A percentile compares a stretch with the other conserved stretches of the same genome.
phyloP scores from a whole-genome alignment of 2,329 filamentous ascomycete genomes.

The Colletotrichum truncatum region DNA sequence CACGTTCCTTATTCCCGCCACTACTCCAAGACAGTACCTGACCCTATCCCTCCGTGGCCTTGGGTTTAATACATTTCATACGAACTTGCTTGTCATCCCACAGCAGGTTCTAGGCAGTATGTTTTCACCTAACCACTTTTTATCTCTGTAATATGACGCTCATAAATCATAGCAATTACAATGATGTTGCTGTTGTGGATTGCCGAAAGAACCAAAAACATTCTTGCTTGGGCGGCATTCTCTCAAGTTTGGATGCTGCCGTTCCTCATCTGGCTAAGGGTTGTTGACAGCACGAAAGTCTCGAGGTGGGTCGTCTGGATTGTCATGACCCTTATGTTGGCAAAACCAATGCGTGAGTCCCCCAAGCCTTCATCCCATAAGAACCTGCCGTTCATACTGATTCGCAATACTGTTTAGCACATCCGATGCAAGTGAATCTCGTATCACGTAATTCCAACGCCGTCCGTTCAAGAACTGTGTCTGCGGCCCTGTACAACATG shows the following conservation, averaged over 20 bases:
- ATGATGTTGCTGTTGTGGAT: too few species aligned
- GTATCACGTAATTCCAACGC: constrained; percentile 70
- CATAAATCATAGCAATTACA: too few species aligned
- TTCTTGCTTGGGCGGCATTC: too few species aligned
- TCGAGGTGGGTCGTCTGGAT: constrained; percentile 45
- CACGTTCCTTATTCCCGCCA: constrained; percentile 37
- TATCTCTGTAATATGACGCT: too few species aligned
- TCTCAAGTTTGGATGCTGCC: constrained; percentile 63
- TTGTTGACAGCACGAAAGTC: constrained; percentile 36
- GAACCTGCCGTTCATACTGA: too few species aligned
- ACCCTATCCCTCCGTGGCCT: constrained; percentile 59
- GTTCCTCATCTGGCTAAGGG: constrained; percentile 56
- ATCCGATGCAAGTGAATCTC: constrained; percentile 57
- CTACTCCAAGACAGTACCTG: constrained; percentile 48
- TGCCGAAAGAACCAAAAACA: too few species aligned
- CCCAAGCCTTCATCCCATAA: too few species aligned
- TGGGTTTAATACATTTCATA: constrained; percentile 60
- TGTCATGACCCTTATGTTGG: constrained; percentile 44
- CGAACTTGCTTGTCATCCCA: constrained; percentile 62
- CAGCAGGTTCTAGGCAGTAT: constrained; percentile 19
- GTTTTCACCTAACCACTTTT: too few species aligned
- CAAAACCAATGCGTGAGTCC: constrained; percentile 40
- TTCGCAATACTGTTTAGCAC: constrained; percentile 48
- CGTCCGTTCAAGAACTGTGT: constrained; percentile 70
- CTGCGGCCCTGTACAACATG: constrained; percentile 70